Base-by-base conservation (phyloP, 371 early-diverging fungal species). In the Blakeslea trispora region DNA sequence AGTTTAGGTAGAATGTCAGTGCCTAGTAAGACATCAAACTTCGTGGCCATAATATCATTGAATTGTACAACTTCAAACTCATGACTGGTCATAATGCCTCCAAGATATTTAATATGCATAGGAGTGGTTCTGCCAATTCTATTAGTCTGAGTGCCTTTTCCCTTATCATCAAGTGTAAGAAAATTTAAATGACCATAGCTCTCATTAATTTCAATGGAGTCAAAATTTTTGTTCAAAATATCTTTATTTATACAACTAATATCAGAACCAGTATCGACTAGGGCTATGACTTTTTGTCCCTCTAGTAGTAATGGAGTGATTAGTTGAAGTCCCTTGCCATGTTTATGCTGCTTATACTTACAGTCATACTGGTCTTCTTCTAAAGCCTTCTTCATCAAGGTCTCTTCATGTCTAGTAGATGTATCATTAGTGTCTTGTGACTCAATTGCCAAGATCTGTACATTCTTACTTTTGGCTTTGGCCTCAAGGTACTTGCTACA, bases 21-120 rank as follows among this genome's bases (percentile, higher is more conserved):
- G 13, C 59, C 53, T 3, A 59, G n/a, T 35, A 47, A 18, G 1
- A 59, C 23, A 21, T 48, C 46, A 48, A 42, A 53, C 0, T 22
- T 11, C n/a, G 50, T 50, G 23, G 8, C 6, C 5, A 35, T 7
- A 22, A 17, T 40, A 34, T 50, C 41, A 19, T 49, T 49, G n/a
- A 59, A 59, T n/a, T 59, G 48, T 21, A 59, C 21, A 1, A 59
- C 17, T 35, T 59, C 59, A 48, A 53, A 53, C 21, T 24, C 17
- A 43, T 53, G 48, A 1, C 40, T 22, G n/a, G 31, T 42, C n/a
- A 13, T 10, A 2, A 49, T 43, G 14, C 23, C 31, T 37, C 43
- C 31, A 1, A 17, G 10, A 37, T 59, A 59, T 2, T 22, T 46
- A 4, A 53, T 5, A 10, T 13, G 8, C 35, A 59, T 22, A 0